phyloP scores from a whole-genome alignment of 1,284 basidiomycete genomes.

The Omphalotus olearius region DNA sequence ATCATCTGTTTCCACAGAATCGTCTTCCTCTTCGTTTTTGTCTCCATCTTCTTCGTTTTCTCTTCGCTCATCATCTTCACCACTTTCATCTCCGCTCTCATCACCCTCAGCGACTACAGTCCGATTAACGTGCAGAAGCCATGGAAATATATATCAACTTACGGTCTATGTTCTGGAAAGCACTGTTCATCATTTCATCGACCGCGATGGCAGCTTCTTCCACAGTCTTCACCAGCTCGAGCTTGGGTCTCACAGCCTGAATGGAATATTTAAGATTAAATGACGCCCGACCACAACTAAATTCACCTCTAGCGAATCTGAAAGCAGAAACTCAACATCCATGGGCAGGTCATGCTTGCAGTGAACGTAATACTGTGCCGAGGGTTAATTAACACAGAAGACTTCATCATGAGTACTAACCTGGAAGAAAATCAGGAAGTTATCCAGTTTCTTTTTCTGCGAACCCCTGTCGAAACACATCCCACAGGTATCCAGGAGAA shows the following conservation, averaged over 20 bases:
- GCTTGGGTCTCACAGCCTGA: constrained; percentile 78
- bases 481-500: constrained; percentile 93
- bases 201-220: constrained; percentile 85
- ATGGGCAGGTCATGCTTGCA: constrained; percentile 89
- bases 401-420: constrained; percentile 35
- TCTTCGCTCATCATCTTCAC: constrained; percentile 53
- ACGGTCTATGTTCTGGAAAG: constrained; percentile 58
- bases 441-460: constrained; percentile 88
- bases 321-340: constrained; percentile 97
- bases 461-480: constrained; percentile 95
- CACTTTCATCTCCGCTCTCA: constrained; percentile 71
- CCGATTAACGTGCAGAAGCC: constrained; percentile 10
- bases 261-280: not conserved
- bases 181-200: constrained; percentile 80
- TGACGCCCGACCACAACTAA: no score
- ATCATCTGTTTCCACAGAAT: constrained; percentile 15
- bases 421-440: constrained; percentile 91
- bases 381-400: constrained; percentile 10
- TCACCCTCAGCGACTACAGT: constrained; percentile 35
- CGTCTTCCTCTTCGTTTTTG: constrained; percentile 40
- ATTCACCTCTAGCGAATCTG: constrained; percentile 85
- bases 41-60: constrained; percentile 56
- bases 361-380: constrained; percentile 73
- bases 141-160: constrained; percentile 19
- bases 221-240: constrained; percentile 64